phyloP scores from a whole-genome alignment of 768 basidiomycete genomes.

The Gloeostereum incarnatum region DNA sequence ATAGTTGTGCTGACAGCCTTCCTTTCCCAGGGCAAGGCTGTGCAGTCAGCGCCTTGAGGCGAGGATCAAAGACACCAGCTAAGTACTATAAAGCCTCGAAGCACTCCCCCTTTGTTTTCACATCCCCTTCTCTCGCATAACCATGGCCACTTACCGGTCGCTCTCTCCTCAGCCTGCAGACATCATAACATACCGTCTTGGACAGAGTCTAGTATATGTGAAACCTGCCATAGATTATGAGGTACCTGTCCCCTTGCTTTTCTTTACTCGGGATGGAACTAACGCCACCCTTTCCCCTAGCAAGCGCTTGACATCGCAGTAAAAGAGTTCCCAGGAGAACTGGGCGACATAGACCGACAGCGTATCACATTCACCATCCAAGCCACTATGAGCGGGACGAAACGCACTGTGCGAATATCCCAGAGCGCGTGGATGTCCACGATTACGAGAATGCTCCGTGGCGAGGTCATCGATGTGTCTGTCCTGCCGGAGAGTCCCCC shows the following conservation, averaged over 20 bases:
- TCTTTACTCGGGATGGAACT: neutral
- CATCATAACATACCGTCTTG: constrained; percentile 40
- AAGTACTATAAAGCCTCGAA: too few relatives aligned
- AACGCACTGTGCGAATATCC: constrained; percentile 36
- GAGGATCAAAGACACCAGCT: too few relatives aligned
- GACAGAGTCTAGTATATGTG: constrained; percentile 40
- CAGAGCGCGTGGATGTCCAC: constrained; percentile 40
- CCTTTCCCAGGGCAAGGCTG: too few relatives aligned
- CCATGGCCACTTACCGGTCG: constrained; percentile 16
- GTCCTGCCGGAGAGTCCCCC: constrained; percentile 20
- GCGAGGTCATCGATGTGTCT: constrained; percentile 38
- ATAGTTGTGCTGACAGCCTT: too few relatives aligned
- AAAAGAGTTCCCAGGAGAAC: constrained; percentile 34
- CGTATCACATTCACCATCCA: constrained; percentile 35
- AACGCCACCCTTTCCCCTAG: constrained; percentile 14
- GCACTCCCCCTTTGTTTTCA: too few relatives aligned
- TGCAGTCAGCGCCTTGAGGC: too few relatives aligned
- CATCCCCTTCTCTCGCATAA: constrained; percentile 2
- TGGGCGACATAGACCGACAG: constrained; percentile 24
- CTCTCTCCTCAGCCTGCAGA: constrained; percentile 22
- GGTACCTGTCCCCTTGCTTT: constrained; percentile 27
- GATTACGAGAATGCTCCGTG: constrained; percentile 27
- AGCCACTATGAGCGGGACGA: constrained; percentile 20
- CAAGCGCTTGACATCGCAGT: constrained; percentile 41
- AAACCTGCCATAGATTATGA: constrained; percentile 30